Evolutionary conservation across 257 asterid genomes (phyloP), one percentile per base, ranked within the genome.

Genomic region (Jaltomata sinuosa): DNA sequence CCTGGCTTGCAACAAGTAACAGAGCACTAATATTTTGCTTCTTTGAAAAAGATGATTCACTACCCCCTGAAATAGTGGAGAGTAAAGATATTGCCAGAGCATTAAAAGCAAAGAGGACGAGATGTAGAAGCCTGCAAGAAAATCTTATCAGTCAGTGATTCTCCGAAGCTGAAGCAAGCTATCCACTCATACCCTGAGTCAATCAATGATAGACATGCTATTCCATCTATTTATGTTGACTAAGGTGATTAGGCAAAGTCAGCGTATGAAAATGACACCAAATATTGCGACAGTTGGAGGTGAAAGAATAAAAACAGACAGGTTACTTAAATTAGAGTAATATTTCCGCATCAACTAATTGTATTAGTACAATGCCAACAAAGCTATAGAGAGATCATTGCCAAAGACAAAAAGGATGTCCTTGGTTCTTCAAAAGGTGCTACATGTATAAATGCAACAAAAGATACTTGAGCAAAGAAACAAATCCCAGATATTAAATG

Each of bases 1-100:
- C 99, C 98, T 96, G 98, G 93, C 98, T 96, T 54, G 97, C 97
- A 27, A 93, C 94, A 59, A 96, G 88, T 72, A 93, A 90, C 85
- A 93, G 94, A 83, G 99, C 99, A 71, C 83, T 88, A 71, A 87
- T 90, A 80, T 96, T 96, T 85, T 90, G 95, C 87, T 89, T 90
- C 94, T 91, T 90, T 55, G 95, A 91, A 42, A 94, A 96, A 21
- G 91, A 79, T 78, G 97, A 94, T 79, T 90, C 87, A 40, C 86
- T 86, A 53, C 95, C 94, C 52, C 96, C 94, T 55, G 93, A 88
- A 84, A 92, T 59, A 25, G 82, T 54, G 9, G 95, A 87, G 79
- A 96, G 90, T 67, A 88, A 53, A 55, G 81, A 84, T 32, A 92
- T 87, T 25, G 90, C 91, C 86, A 90, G 79, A 84, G 93, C 91